A percentile compares a stretch with the other conserved stretches of the same genome.
Evolutionary conservation across 1,284 basidiomycete species (phyloP).

Genomic region (Trichosporon coremiiforme): DNA sequence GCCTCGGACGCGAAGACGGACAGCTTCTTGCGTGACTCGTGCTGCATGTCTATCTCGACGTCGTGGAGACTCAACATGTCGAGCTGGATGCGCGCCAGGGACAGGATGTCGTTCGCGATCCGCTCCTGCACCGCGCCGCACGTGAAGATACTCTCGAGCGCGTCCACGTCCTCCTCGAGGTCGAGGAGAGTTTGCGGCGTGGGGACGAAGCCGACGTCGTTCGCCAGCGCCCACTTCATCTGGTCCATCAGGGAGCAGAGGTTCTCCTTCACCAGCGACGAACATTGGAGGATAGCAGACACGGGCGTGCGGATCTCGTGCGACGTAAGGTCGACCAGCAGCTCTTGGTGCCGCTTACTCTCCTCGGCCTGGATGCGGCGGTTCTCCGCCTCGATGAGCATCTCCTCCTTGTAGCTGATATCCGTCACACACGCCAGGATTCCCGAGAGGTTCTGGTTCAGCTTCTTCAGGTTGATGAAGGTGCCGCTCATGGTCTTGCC

Average conservation of each 20-base stretch:
- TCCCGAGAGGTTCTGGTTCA: constrained; percentile 37
- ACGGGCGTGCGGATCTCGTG: constrained; percentile 56
- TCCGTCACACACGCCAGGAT: constrained; percentile 49
- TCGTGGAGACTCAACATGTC: constrained; percentile 47
- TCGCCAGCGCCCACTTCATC: constrained; percentile 32
- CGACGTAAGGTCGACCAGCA: constrained; percentile 54
- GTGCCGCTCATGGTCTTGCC: constrained; percentile 41
- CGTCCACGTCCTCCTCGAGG: constrained; percentile 47
- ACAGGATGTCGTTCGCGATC: constrained; percentile 57
- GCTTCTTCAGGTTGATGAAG: constrained; percentile 47
- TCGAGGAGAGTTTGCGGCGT: constrained; percentile 45
- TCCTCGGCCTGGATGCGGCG: constrained; percentile 50
- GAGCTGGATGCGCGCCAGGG: constrained; percentile 56
- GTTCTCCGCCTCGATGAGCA: constrained; percentile 46
- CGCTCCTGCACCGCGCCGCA: constrained; percentile 57
- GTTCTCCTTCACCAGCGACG: constrained; percentile 52
- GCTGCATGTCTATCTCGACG: constrained; percentile 52
- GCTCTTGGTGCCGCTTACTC: constrained; percentile 47
- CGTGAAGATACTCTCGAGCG: constrained; percentile 42
- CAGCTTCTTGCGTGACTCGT: constrained; percentile 49
- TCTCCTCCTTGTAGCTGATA: constrained; percentile 47
- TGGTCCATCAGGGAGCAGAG: constrained; percentile 44
- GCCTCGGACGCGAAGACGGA: constrained; percentile 50
- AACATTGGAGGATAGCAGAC: constrained; percentile 54
- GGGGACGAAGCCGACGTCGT: constrained; percentile 42